Evolutionary conservation across 768 basidiomycete species (phyloP).

Genomic region (Boletellus ananas): DNA sequence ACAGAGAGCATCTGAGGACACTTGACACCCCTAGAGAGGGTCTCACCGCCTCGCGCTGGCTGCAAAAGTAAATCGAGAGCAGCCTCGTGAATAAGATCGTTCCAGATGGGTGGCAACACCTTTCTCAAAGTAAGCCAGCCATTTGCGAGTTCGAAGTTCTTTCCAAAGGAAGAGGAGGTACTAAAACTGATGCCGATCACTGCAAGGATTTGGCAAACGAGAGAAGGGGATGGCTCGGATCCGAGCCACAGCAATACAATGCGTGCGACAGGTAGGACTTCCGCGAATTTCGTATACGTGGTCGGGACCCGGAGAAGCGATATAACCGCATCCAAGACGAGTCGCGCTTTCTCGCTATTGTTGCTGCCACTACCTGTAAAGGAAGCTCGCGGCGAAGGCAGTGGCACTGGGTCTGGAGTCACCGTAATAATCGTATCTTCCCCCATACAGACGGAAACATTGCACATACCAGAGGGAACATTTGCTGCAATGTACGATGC

Average conservation of each 20-base stretch:
- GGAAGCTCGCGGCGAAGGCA: constrained; percentile 14
- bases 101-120: constrained; percentile 69
- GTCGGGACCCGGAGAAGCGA: constrained; percentile 53
- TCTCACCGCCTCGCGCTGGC: constrained; percentile 15
- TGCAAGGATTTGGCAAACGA: constrained; percentile 56
- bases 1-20: constrained; percentile 72
- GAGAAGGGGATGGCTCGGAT: constrained; percentile 58
- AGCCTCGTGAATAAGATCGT: constrained; percentile 57
- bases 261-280: constrained; percentile 72
- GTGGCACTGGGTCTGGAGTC: constrained; percentile 1
- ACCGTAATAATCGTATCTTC: not conserved
- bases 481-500: constrained; percentile 84
- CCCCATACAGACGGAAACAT: not conserved
- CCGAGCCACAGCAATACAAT: constrained; percentile 79
- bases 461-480: constrained; percentile 56
- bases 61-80: constrained; percentile 71
- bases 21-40: constrained; percentile 32
- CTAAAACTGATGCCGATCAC: constrained; percentile 56
- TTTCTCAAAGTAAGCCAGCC: constrained; percentile 78
- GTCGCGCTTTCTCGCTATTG: constrained; percentile 57
- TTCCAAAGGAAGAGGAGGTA: constrained; percentile 58
- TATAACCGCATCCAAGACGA: constrained; percentile 62
- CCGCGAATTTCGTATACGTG: constrained; percentile 66
- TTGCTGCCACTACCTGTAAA: constrained; percentile 16
- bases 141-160: constrained; percentile 81